Evolutionary conservation across 495 filamentous ascomycete genomes (phyloP), one percentile per base, ranked within the genome.

Genomic region (Gamarada debralockiae): DNA sequence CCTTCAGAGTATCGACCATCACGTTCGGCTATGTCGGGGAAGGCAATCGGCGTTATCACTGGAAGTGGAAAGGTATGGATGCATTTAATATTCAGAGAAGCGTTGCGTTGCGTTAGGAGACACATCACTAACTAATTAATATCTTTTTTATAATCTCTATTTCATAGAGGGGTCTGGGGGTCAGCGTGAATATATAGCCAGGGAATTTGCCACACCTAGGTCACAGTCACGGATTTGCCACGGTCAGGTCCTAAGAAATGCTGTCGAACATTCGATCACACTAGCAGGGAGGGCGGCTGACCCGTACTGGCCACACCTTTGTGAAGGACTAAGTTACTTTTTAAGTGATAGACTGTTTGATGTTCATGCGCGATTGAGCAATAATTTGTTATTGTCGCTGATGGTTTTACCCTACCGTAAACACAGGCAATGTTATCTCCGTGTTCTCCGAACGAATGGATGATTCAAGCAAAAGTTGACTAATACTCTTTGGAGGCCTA

Each of bases 11-110:
- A 58, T 60, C 54, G 63, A 24, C 57, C 49, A 21, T 53, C 36
- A 22, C 61, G 61, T 45, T 64, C 57, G 25, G 46, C 46, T 12
- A 48, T 56, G 45, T 63, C 31, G 29, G 38, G 51, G 49, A 58
- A 50, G 4, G 53, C 34, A 24, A 45, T 61, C 20, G 53, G 53
- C 20, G 53, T 63, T 23, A 53, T 57, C 45, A 51, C 54, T 55
- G 53, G 57, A 56, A 39, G 22, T 49, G 58, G 57, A 63, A 52
- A 56, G 33, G 62, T 65, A 27, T 58, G 50, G 60, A 65, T 63
- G 44, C 59, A 44, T 40, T 40, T 52, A 58, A 51, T 45, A 15
- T 36, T 55, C 22, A 37, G 48, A 33, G n/a, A 40, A 27, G 9
- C 23, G 20, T 57, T 53, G 17, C n/a, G 39, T 50, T 40, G 23